Evolutionary conservation across 2,329 filamentous ascomycete genomes (phyloP).

Genomic region (Clarireedia sp.): DNA sequence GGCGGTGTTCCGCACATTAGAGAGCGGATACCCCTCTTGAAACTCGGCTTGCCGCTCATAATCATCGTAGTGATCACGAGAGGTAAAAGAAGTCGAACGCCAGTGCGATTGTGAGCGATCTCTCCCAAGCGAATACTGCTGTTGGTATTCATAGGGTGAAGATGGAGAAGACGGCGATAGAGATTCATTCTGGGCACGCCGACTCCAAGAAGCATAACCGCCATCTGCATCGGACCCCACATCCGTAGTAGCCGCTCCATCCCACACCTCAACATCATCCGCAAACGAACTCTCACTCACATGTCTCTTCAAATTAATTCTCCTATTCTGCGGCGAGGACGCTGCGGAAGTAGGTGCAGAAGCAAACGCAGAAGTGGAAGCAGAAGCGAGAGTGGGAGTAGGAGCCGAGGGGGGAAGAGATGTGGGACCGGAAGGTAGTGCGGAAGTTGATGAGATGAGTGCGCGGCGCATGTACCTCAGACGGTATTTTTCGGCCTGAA

Average conservation of each 20-base stretch:
- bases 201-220: too few relatives aligned
- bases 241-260: conserved; percentile 12
- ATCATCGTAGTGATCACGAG: too few relatives aligned
- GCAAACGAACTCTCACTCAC: conserved; percentile 34
- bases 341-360: conserved; percentile 16
- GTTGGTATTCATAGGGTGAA: too few relatives aligned
- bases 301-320: conserved; percentile 29
- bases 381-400: background rate
- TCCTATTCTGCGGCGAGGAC: conserved; percentile 14
- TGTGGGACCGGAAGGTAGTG: conserved; percentile 3
- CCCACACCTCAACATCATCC: conserved; percentile 33
- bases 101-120: too few relatives aligned
- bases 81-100: too few relatives aligned
- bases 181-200: too few relatives aligned
- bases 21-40: too few relatives aligned
- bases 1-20: too few relatives aligned
- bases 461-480: conserved; percentile 20
- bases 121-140: too few relatives aligned
- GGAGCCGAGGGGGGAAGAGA: background rate
- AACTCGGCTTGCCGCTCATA: too few relatives aligned
- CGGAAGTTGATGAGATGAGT: conserved; percentile 16
- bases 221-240: too few relatives aligned
- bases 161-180: too few relatives aligned
- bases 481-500: conserved; percentile 40
- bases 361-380: background rate